Percentiles rank a stretch among this genome's conserved stretches.
Evolutionary conservation across 2,329 filamentous ascomycete genomes (phyloP).

Genomic region (Penicillium freii): DNA sequence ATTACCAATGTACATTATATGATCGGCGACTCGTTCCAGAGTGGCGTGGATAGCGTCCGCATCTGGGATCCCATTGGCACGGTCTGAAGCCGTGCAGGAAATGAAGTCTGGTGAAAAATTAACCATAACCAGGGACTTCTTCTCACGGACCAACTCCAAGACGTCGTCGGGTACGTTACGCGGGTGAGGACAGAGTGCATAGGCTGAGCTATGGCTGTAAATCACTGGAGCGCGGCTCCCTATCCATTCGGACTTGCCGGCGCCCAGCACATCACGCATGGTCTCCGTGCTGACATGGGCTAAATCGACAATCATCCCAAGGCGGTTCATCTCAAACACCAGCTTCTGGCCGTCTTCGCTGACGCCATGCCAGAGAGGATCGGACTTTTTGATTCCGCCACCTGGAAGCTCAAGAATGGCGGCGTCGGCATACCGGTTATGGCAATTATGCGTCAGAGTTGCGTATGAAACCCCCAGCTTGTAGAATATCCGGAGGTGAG

Average conservation of each 20-base stretch:
- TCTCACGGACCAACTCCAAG: conserved; percentile 70
- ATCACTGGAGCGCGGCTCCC: conserved; percentile 80
- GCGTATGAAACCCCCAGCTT: conserved; percentile 79
- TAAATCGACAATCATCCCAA: conserved; percentile 92
- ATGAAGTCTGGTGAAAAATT: conserved; percentile 85
- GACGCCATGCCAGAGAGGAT: conserved; percentile 59
- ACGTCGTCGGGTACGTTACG: conserved; percentile 87
- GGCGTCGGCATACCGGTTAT: conserved; percentile 85
- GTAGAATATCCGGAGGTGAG: conserved; percentile 70
- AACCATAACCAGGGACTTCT: conserved; percentile 80
- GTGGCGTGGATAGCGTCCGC: conserved; percentile 68
- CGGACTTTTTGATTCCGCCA: conserved; percentile 37
- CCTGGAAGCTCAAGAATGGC: conserved; percentile 55
- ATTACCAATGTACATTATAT: conserved; percentile 78
- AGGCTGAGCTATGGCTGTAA: conserved; percentile 83
- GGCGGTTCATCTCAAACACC: conserved; percentile 85
- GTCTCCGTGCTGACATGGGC: conserved; percentile 76
- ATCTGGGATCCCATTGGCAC: conserved; percentile 64
- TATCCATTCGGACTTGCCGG: conserved; percentile 57
- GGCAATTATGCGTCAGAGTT: conserved; percentile 90
- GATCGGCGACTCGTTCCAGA: conserved; percentile 71
- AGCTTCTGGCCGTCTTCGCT: conserved; percentile 67
- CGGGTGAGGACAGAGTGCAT: conserved; percentile 78
- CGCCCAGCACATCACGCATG: conserved; percentile 77
- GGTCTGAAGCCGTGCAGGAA: conserved; percentile 63